Conservation (phyloP, 306 rosid species). For the Medicago arabica region DNA sequence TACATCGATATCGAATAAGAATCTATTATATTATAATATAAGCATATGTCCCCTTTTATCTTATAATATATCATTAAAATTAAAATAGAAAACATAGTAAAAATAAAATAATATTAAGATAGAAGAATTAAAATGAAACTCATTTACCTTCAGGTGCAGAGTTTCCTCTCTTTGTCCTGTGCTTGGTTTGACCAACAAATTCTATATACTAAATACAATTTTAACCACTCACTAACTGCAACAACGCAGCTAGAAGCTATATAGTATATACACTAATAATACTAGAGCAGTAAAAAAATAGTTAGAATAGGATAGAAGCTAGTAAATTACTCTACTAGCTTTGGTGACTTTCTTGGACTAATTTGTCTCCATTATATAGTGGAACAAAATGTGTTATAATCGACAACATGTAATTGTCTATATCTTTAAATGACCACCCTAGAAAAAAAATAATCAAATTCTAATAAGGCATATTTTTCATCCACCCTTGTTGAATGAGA, state of each 20-base stretch:
- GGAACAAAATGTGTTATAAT: background rate
- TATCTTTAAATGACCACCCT: constrained; percentile 46
- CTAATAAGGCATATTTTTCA: constrained; percentile 22
- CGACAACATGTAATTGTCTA: constrained; percentile 29
- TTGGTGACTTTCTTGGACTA: constrained; percentile 21
- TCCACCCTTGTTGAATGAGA: constrained; percentile 43
- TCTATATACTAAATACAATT: background rate
- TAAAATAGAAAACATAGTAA: background rate
- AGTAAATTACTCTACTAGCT: background rate
- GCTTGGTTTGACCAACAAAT: background rate
- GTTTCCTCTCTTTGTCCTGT: background rate
- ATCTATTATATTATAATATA: background rate
- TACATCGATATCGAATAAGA: too few species aligned
- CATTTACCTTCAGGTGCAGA: background rate
- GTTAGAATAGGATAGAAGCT: background rate
- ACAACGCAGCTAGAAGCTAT: background rate
- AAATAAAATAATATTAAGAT: background rate
- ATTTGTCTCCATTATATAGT: constrained; percentile 34
- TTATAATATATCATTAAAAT: too few species aligned
- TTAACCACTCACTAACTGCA: background rate
- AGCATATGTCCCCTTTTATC: too few species aligned
- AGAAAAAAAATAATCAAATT: constrained; percentile 16
- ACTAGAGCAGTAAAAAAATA: background rate
- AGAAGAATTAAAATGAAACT: background rate
- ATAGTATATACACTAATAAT: background rate